phyloP scores from a whole-genome alignment of 441 rosid genomes.

The Erysimum pusillum region DNA sequence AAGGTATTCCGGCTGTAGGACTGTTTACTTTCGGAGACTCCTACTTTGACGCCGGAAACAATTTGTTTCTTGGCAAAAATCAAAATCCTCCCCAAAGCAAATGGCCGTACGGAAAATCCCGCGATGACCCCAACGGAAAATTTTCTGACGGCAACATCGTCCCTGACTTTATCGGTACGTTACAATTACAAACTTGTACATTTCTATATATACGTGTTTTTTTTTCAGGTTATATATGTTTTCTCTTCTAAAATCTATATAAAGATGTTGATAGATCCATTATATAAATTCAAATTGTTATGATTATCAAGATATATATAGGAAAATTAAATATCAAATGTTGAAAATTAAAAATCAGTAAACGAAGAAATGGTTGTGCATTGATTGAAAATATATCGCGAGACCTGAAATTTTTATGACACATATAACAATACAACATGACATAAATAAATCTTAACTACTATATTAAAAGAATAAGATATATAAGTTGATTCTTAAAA shows the following conservation, averaged over 20 bases:
- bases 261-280: background rate
- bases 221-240: background rate
- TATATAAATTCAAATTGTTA: background rate
- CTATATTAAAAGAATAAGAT: no score
- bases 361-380: no score
- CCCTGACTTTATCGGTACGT: constrained; percentile 40
- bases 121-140: constrained; percentile 32
- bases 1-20: background rate
- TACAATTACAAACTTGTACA: background rate
- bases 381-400: no score
- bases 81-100: background rate
- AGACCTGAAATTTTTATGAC: no score
- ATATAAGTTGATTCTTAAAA: no score
- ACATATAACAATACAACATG: no score
- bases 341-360: no score
- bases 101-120: constrained; percentile 43
- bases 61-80: background rate
- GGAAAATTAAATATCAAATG: no score
- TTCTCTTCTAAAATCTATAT: background rate
- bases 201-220: background rate
- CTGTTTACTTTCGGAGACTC: constrained; percentile 37
- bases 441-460: no score
- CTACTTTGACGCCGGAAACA: constrained; percentile 29
- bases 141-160: constrained; percentile 35
- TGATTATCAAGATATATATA: background rate